Evolutionary conservation across 129 eudicot genomes (phyloP), one percentile per base, ranked within the genome.

Genomic region (Ambrosia trifida): DNA sequence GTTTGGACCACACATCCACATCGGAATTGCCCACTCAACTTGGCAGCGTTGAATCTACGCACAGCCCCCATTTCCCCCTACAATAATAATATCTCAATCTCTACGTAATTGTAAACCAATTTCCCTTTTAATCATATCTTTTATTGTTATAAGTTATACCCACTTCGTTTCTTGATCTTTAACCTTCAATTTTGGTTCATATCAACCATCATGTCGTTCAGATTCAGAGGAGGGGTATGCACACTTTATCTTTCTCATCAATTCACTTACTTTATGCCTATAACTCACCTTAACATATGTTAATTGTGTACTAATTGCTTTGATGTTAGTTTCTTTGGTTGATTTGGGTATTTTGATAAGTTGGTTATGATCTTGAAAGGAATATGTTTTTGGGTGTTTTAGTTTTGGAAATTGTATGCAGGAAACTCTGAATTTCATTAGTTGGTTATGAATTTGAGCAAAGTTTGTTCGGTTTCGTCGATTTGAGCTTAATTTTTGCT

Each of bases 171-270:
- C 45, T 33, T 51, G 20, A 56, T 56, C 7, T 17, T 18, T 28
- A 17, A 19, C 3, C 2, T 63, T 64, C 2, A 3, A 4, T 33
- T 66, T 10, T 14, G 24, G 56, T 35, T 61, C 71, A 17, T 63
- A 33, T 36, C 31, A 31, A 45, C 45, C 13, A 20, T 11, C 67
- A 77, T 77, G 81, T 77, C 81, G 9, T 77, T 77, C 66, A 63
- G 81, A 70, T 77, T 77, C 63, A 45, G 81, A 35, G 81, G 76
- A 77, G 81, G 81, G 76, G 81, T 77, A 70, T 50, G 76, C 31
- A 10, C 47, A 0, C 12, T 14, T 52, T 63, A 43, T 61, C 52
- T 61, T 69, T 3, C 5, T 64, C 50, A 12, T 46, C 7, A 36
- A 40, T 40, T 40, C 44, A 40, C 10, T 53, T 70, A 5, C 54